phyloP scores from a whole-genome alignment of 2,329 filamentous ascomycete species.

The Mycosphaerelloides madeirae region DNA sequence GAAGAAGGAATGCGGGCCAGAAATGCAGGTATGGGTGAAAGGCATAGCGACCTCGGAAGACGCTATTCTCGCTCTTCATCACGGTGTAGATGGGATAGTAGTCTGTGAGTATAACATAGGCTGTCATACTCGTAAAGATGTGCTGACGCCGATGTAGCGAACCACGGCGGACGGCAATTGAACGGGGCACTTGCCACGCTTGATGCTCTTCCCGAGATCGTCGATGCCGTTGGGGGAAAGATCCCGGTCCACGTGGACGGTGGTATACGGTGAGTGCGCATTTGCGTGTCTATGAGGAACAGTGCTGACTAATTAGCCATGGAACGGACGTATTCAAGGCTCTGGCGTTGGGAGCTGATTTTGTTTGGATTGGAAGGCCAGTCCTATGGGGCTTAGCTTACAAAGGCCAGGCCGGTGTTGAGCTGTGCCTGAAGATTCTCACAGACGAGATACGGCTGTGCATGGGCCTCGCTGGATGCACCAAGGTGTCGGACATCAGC shows the following conservation, averaged over 20 bases:
- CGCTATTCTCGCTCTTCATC: conserved; percentile 42
- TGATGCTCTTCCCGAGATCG: conserved; percentile 43
- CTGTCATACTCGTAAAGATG: too few relatives aligned
- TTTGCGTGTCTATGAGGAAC: too few relatives aligned
- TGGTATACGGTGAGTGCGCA: conserved; percentile 40
- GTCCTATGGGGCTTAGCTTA: conserved; percentile 48
- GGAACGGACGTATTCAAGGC: conserved; percentile 58
- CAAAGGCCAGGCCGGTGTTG: conserved; percentile 34
- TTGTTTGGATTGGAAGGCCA: conserved; percentile 46
- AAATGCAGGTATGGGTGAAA: conserved; percentile 48
- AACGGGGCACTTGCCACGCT: conserved; percentile 53
- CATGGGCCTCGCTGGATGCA: conserved; percentile 39
- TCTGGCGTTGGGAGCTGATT: conserved; percentile 49
- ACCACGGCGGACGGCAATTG: conserved; percentile 55
- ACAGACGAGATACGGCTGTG: conserved; percentile 36
- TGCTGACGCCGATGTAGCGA: conserved; percentile 33
- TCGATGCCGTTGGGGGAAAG: conserved; percentile 38
- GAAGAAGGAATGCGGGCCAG: conserved; percentile 39
- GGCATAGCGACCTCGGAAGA: conserved; percentile 41
- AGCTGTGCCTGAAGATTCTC: conserved; percentile 43
- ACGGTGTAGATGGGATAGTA: conserved; percentile 41
- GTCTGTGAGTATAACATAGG: conserved; percentile 29
- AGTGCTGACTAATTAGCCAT: conserved; percentile 21
- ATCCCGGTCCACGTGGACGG: conserved; percentile 60
- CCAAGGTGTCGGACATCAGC: conserved; percentile 34